Base-by-base conservation (phyloP, 2,329 filamentous ascomycete species). In the Zymoseptoria ardabiliae region DNA sequence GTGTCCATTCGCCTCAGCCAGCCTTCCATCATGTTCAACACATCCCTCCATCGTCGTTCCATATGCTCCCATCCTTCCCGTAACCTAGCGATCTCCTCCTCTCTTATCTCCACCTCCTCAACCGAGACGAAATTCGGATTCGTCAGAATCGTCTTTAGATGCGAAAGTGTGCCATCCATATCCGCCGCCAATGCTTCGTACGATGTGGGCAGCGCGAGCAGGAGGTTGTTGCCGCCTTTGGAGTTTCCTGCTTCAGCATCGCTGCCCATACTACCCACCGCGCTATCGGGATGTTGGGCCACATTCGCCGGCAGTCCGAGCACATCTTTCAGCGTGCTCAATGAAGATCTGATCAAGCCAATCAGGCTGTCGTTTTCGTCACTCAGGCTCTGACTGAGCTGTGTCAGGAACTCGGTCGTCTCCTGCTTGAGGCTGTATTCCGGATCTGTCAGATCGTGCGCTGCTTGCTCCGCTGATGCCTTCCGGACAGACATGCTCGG, bases 101-200 rank as follows among this genome's bases (percentile, higher is more conserved):
- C 93, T 57, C 93, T 85, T n/a, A 91, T 77, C 70, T 95, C 87
- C 2, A 99, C 91, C 73, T 97, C 94, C 68, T 97, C 94, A 21
- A 97, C 85, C 0, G 93, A 90, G 13, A 97, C 94, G 72, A 97
- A 99, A 2, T 92, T 96, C 1, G 94, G 94, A 70, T 97, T 97
- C 8, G 91, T 97, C 51, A 99, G 80, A 45, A 99, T 84, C 2
- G 83, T 88, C 65, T 89, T 84, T 64, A 99, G 82, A 70, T 96
- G 91, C 35, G 89, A 85, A 61, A 97, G 80, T 9, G 96, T 86
- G 6, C 79, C 79, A 56, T 92, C 87, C 75, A 97, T 84, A 64
- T 95, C 89, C 8, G 76, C 71, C 0, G 88, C 85, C 62, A 97
- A 75, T 5, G 79, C 82, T 51, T 92, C 88, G 66, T 90, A 85